Percentiles rank a stretch among this genome's conserved stretches.
Evolutionary conservation across 805 yeast genomes (phyloP).

Genomic region (Schwanniomyces vanrijiae): DNA sequence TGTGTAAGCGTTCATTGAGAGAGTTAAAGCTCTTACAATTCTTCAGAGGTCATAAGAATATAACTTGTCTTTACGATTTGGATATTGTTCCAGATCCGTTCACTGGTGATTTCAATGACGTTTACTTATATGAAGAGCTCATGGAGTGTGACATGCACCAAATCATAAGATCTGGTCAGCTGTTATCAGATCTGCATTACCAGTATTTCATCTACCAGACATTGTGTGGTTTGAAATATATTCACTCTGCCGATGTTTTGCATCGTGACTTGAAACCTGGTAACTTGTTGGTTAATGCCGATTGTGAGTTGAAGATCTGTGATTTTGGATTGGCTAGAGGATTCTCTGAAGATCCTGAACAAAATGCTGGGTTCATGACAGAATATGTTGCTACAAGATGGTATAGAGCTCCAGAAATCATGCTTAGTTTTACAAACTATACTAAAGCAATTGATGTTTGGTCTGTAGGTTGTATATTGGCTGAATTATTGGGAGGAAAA

Average conservation of each 20-base stretch:
- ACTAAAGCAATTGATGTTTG: slow-evolving; percentile 96
- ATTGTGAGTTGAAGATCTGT: slow-evolving; percentile 93
- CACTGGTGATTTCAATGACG: slow-evolving; percentile 77
- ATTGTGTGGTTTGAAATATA: slow-evolving; percentile 83
- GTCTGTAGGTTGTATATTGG: slow-evolving; percentile 97
- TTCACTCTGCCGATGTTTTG: slow-evolving; percentile 88
- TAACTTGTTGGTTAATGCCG: slow-evolving; percentile 88
- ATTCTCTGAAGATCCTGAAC: slow-evolving; percentile 75
- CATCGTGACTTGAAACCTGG: slow-evolving; percentile 97
- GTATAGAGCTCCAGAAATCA: slow-evolving; percentile 98
- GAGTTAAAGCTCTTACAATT: slow-evolving; percentile 89
- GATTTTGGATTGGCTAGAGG: slow-evolving; percentile 97
- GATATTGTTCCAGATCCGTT: slow-evolving; percentile 76
- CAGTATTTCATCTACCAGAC: slow-evolving; percentile 92
- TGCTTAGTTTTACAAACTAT: slow-evolving; percentile 90
- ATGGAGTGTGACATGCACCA: slow-evolving; percentile 99
- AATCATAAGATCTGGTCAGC: slow-evolving; percentile 90
- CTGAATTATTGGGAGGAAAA: slow-evolving; percentile 86
- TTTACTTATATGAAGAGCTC: slow-evolving; percentile 90
- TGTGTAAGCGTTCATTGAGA: slow-evolving; percentile 88
- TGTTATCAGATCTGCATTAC: slow-evolving; percentile 91
- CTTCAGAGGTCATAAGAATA: slow-evolving; percentile 94
- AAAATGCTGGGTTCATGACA: slow-evolving; percentile 90
- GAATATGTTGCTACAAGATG: slow-evolving; percentile 98
- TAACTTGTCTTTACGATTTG: slow-evolving; percentile 90